Conservation (phyloP, 1,139 yeast genomes). For the Magnusiomyces clavatus region DNA sequence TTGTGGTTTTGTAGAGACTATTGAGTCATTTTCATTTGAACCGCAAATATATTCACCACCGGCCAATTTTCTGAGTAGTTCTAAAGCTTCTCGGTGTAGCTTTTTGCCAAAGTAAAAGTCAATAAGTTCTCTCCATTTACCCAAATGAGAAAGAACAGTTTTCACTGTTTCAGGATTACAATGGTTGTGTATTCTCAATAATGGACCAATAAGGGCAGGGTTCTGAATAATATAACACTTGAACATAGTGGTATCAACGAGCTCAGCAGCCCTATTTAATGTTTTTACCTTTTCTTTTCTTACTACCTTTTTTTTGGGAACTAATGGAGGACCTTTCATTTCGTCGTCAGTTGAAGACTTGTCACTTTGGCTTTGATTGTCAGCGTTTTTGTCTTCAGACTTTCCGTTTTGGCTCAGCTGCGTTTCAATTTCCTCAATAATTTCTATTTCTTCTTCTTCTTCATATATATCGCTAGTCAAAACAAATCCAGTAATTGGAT, state of each 20-base stretch:
- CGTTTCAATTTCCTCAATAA: no score
- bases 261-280: conserved; percentile 36
- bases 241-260: conserved; percentile 76
- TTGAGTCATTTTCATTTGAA: not conserved
- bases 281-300: no score
- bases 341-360: no score
- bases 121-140: conserved; percentile 58
- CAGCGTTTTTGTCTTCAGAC: no score
- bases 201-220: conserved; percentile 73
- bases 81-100: conserved; percentile 61
- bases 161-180: conserved; percentile 65
- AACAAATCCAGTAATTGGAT: conserved; percentile 18
- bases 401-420: no score
- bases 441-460: conserved; percentile 12
- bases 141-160: conserved; percentile 43
- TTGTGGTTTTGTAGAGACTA: conserved; percentile 15
- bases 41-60: not conserved
- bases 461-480: conserved; percentile 27
- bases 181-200: conserved; percentile 64
- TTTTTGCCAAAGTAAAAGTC: conserved; percentile 67
- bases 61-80: conserved; percentile 39
- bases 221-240: conserved; percentile 60
- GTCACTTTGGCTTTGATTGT: no score
- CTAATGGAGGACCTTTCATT: no score
- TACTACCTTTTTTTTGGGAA: no score